phyloP scores from a whole-genome alignment of 2,329 filamentous ascomycete species.

The Aspergillus unguis region DNA sequence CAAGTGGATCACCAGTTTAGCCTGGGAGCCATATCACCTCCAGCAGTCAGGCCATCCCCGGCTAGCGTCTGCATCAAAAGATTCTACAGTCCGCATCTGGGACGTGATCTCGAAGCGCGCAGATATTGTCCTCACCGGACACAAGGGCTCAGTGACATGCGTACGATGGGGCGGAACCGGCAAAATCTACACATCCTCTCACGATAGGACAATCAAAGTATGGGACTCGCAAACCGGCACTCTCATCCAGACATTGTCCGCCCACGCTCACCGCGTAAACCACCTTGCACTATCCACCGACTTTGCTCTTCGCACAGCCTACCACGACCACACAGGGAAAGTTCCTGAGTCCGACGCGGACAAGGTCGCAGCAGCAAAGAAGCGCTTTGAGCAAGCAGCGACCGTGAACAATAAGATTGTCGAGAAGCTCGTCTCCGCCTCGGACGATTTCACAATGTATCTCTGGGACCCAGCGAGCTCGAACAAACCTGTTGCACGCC shows the following conservation, averaged over 20 bases:
- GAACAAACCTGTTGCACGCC: conserved; percentile 78
- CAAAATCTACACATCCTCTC: conserved; percentile 76
- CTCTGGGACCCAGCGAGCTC: conserved; percentile 81
- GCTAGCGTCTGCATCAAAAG: conserved; percentile 84
- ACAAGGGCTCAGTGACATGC: conserved; percentile 84
- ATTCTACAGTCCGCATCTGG: conserved; percentile 85
- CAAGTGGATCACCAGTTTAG: conserved; percentile 82
- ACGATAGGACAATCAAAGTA: conserved; percentile 88
- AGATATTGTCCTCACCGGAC: conserved; percentile 79
- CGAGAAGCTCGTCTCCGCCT: conserved; percentile 84
- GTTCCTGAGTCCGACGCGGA: conserved; percentile 67
- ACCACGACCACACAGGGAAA: conserved; percentile 75
- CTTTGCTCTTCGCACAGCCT: conserved; percentile 80
- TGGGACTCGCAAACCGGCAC: conserved; percentile 81
- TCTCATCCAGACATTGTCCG: conserved; percentile 71
- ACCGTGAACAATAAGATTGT: conserved; percentile 70
- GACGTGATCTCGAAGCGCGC: conserved; percentile 72
- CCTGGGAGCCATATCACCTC: conserved; percentile 91
- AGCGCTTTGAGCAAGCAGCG: conserved; percentile 81
- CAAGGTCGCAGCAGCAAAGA: conserved; percentile 70
- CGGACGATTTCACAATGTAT: conserved; percentile 94
- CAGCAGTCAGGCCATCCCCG: conserved; percentile 71
- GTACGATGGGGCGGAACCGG: conserved; percentile 94
- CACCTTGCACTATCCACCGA: conserved; percentile 92
- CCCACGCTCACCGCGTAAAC: conserved; percentile 94